These are phyloP conservation scores for Pseudogymnoascus sp. DNA, from an alignment of 2,329 filamentous ascomycete genomes.

Conservation along the genomic window DNA sequence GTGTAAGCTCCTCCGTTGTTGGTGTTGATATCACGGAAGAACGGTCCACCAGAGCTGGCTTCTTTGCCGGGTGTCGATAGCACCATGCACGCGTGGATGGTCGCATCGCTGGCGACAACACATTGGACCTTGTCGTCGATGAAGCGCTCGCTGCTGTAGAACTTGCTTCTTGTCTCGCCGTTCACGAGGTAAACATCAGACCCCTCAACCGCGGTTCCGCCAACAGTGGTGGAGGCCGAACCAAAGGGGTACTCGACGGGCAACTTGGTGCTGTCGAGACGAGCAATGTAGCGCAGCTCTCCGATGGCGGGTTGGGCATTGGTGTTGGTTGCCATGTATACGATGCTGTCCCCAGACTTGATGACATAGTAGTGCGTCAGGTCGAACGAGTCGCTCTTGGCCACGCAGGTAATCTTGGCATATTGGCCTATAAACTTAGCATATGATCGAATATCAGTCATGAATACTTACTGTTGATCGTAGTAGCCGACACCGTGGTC, in stretches of 20 bases:
- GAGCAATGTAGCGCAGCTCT: constrained; percentile 58
- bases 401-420: constrained; percentile 53
- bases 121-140: constrained; percentile 61
- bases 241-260: constrained; percentile 44
- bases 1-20: constrained; percentile 54
- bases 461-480: constrained; percentile 7
- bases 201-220: constrained; percentile 48
- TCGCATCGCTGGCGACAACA: constrained; percentile 40
- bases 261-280: constrained; percentile 44
- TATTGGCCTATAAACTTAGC: constrained; percentile 29
- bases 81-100: constrained; percentile 54
- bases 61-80: constrained; percentile 47
- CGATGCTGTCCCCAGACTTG: constrained; percentile 47
- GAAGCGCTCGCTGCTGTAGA: constrained; percentile 62
- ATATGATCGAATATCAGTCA: constrained; percentile 20
- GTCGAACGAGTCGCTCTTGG: constrained; percentile 34
- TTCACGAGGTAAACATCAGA: constrained; percentile 51
- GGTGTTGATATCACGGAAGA: constrained; percentile 46
- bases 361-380: constrained; percentile 58
- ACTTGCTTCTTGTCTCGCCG: constrained; percentile 60
- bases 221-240: constrained; percentile 46
- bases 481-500: constrained; percentile 37
- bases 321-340: constrained; percentile 57
- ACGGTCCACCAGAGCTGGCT: constrained; percentile 57
- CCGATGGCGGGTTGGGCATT: constrained; percentile 47